Evolutionary conservation across 768 basidiomycete genomes (phyloP), one percentile per base, ranked within the genome.

Genomic region (Trametes elegans): DNA sequence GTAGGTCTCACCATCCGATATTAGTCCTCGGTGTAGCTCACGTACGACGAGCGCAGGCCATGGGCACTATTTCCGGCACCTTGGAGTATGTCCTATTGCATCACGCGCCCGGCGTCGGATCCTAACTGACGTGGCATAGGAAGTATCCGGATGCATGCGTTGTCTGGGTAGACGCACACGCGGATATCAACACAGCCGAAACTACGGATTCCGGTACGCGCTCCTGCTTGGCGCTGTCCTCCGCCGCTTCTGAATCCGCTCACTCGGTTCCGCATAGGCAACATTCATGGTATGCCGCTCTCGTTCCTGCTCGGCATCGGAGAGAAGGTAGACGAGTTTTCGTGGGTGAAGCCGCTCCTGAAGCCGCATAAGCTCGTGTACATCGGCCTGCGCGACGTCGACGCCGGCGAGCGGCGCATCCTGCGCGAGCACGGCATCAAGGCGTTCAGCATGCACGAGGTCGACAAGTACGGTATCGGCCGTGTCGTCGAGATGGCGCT

Each of bases 251-350:
- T 24, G 6, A 46, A 35, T 27, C 39, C 45, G 18, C 13, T 7
- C 42, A 34, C 40, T 29, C 13, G 2, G 5, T 35, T 1, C 27
- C 1, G 29, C 32, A 29, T 66, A 81, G 96, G 96, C 27, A 98
- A 98, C 72, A 87, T 99, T 41, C 97, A 99, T 72, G 97, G 97
- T 58, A 98, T 97, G 88, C 97, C 97, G 19, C 82, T 98, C 39
- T 92, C 97, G 5, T 98, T 98, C 82, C 82, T 99, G 45, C 69
- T 91, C 71, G 70, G 80, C 69, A 59, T 77, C 29, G 73, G 71
- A 34, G 61, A 68, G 29, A 67, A 68, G 26, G 35, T 76, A 35
- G 65, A 74, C 55, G 73, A 76, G 55, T 84, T 80, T 65, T 64
- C 70, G 39, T 87, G 86, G 83, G 65, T 85, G 47, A 83, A 83